These are phyloP conservation scores for Neofusicoccum cordaticola DNA, from an alignment of 2,329 filamentous ascomycete species.

Conservation along the genomic window DNA sequence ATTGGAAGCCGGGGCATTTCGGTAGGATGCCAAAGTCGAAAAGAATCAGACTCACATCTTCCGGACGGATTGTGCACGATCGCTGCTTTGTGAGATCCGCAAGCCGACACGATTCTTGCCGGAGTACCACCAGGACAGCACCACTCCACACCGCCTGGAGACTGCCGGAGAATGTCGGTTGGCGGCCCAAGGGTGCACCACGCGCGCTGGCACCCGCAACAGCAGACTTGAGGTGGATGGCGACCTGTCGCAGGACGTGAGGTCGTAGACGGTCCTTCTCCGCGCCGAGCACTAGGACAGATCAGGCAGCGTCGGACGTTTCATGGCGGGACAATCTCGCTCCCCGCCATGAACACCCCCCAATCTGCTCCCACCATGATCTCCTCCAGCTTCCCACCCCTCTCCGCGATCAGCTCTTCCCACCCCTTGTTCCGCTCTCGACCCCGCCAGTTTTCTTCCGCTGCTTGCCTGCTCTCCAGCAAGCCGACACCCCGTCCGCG, in stretches of 20 bases:
- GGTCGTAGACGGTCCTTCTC: not conserved
- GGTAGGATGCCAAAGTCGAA: too few species aligned
- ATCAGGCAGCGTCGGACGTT: not conserved
- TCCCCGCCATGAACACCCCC: conserved; percentile 13
- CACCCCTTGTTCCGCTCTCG: conserved; percentile 5
- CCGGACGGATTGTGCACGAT: too few species aligned
- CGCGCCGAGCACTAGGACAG: conserved; percentile 5
- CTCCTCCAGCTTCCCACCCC: conserved; percentile 24
- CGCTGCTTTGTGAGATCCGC: too few species aligned
- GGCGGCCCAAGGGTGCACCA: too few species aligned
- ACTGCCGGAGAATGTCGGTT: too few species aligned
- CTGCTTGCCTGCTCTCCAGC: conserved; percentile 20
- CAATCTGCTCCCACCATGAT: conserved; percentile 29
- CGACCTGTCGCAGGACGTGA: not conserved
- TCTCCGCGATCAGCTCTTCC: conserved; percentile 17
- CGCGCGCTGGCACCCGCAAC: too few species aligned
- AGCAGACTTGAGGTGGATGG: not conserved
- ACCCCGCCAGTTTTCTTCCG: conserved; percentile 28
- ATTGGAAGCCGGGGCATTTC: too few species aligned
- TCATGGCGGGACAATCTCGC: conserved; percentile 14
- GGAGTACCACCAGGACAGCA: too few species aligned
- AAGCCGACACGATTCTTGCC: too few species aligned
- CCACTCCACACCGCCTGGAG: too few species aligned
- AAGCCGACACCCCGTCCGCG: conserved; percentile 19
- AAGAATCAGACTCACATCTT: too few species aligned